Conservation (phyloP, 2,329 filamentous ascomycete genomes). For the Phaeophleospora eucalypticola region DNA sequence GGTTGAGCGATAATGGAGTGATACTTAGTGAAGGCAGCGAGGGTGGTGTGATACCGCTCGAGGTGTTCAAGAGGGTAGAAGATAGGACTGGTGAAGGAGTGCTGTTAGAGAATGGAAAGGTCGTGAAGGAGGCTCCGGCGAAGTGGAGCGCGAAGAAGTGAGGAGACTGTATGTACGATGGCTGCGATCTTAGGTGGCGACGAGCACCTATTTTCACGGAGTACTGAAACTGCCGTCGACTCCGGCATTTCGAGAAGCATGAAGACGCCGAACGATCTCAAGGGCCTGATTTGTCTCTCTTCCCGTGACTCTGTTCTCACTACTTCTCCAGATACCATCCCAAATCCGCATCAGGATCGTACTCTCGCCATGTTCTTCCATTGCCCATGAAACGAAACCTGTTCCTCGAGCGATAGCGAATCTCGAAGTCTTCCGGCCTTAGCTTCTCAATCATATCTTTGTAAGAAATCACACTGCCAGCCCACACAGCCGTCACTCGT, state of each 20-base stretch:
- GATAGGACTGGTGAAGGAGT: slow-evolving; percentile 58
- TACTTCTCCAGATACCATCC: slow-evolving; percentile 25
- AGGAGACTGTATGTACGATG: too few species aligned
- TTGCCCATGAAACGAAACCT: slow-evolving; percentile 49
- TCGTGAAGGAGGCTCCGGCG: slow-evolving; percentile 63
- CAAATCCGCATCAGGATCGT: slow-evolving; percentile 24
- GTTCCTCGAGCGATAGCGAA: slow-evolving; percentile 44
- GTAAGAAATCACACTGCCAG: slow-evolving; percentile 26
- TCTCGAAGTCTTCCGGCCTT: slow-evolving; percentile 48
- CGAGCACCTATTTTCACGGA: too few species aligned
- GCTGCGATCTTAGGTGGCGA: too few species aligned
- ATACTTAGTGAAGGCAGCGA: slow-evolving; percentile 48
- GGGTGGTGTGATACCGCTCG: slow-evolving; percentile 59
- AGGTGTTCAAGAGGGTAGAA: slow-evolving; percentile 69
- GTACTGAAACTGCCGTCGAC: too few species aligned
- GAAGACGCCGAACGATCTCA: too few species aligned
- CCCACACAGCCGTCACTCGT: slow-evolving; percentile 32
- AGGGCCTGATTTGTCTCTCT: too few species aligned
- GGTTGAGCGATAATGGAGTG: slow-evolving; percentile 46
- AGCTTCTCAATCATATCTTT: slow-evolving; percentile 36
- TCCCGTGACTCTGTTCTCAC: too few species aligned
- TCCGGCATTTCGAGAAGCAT: too few species aligned
- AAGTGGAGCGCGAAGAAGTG: slow-evolving; percentile 37
- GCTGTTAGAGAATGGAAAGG: slow-evolving; percentile 67
- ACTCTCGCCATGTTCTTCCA: slow-evolving; percentile 38